Base-by-base conservation (phyloP, 176 grass and related monocot species). In the Juncus inflexus region DNA sequence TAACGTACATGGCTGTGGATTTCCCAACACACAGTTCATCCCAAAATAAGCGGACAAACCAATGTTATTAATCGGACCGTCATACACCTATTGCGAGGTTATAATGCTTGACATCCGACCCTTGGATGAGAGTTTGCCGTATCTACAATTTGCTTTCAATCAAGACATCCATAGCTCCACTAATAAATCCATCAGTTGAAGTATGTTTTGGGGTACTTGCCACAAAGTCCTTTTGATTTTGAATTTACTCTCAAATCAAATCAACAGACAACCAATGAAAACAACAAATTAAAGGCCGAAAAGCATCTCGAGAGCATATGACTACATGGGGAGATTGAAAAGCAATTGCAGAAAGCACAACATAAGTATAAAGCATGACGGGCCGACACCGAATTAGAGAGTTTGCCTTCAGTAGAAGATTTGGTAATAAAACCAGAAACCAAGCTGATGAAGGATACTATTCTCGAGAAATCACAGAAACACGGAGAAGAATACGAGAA, bases 81-180 rank as follows among this genome's bases (percentile, higher is more conserved):
- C 5, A 38, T 74, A 9, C 35, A 55, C 56, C 13, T 76, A 3
- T n/a, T 76, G 19, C 10, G 5, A n/a, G n/a, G n/a, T n/a, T n/a
- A n/a, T n/a, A n/a, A n/a, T n/a, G n/a, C n/a, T n/a, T n/a, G n/a
- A n/a, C n/a, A 66, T 41, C 16, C 49, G 2, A 76, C 35, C 37
- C 39, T 74, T 11, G 58, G 58, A 52, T 1, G 15, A 63, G 3
- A 74, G 42, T 50, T 37, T 74, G 7, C 15, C 15, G 15, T 63
- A 53, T 2, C 40, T 63, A 12, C 16, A 63, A 13, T 74, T 74
- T 14, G 58, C 41, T 36, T 51, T 52, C 8, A 74, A 74, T 63
- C 9, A 40, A 74, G 58, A 14, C 5, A 49, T 52, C 8, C 50
- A 70, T n/a, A 70, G n/a, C 9, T 55, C 41, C 15, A 52, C 58